Percentiles rank a stretch among this genome's conserved stretches.
These are phyloP conservation scores for Spatholobus suberectus DNA, from an alignment of 306 rosid genomes.

Conservation along the genomic window DNA sequence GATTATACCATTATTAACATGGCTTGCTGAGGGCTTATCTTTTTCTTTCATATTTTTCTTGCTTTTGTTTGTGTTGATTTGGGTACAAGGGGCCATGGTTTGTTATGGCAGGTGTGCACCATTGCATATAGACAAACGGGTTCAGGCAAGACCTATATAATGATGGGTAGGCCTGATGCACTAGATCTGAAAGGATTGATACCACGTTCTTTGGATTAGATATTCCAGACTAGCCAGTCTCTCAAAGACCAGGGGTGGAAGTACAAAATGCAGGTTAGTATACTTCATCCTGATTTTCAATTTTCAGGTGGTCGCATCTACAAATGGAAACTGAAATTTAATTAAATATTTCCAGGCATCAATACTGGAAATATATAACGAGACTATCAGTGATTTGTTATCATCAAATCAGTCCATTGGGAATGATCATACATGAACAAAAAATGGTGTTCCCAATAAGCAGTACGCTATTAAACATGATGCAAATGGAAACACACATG, in stretches of 20 bases:
- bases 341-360: conserved; percentile 63
- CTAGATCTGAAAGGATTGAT: conserved; percentile 86
- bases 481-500: conserved; percentile 83
- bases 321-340: conserved; percentile 27
- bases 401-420: conserved; percentile 64
- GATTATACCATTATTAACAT: background rate
- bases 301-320: conserved; percentile 14
- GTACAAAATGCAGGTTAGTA: conserved; percentile 87
- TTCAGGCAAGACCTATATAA: conserved; percentile 91
- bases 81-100: background rate
- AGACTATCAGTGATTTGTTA: conserved; percentile 87
- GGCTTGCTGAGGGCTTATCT: background rate
- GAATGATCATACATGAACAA: conserved; percentile 56
- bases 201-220: conserved; percentile 91
- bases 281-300: conserved; percentile 10
- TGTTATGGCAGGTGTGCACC: conserved; percentile 82
- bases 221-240: conserved; percentile 81
- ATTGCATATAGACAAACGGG: conserved; percentile 99
- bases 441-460: conserved; percentile 66
- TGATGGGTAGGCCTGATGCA: conserved; percentile 92
- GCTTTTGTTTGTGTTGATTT: background rate
- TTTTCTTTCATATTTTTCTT: background rate
- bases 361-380: conserved; percentile 88
- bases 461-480: conserved; percentile 92
- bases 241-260: conserved; percentile 90